Percentiles rank a stretch among this genome's conserved stretches.
phyloP scores from a whole-genome alignment of 805 yeast species.

The Candida boidinii region DNA sequence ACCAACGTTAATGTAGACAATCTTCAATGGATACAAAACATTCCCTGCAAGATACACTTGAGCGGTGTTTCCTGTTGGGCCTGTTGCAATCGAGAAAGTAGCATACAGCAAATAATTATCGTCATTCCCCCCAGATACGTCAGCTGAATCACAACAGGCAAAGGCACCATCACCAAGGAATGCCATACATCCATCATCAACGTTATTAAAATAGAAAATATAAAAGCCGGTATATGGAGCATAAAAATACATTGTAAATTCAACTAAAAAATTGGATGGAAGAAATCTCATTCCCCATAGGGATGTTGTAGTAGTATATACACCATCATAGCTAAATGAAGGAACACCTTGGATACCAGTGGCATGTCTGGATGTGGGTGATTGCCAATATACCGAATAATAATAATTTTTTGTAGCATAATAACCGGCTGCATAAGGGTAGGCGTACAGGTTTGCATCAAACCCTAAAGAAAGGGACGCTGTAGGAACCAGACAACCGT shows the following conservation, averaged over 20 bases:
- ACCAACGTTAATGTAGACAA: slow-evolving; percentile 1
- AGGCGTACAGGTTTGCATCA: too few relatives aligned
- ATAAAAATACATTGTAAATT: slow-evolving; percentile 11
- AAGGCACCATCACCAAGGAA: slow-evolving; percentile 24
- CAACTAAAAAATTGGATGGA: too few relatives aligned
- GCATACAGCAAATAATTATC: slow-evolving; percentile 6
- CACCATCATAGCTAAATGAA: too few relatives aligned
- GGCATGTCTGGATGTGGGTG: too few relatives aligned
- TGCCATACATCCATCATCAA: slow-evolving; percentile 26
- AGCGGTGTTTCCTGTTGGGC: neutral
- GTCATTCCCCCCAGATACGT: slow-evolving; percentile 1
- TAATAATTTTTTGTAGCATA: too few relatives aligned
- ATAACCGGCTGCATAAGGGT: too few relatives aligned
- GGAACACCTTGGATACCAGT: too few relatives aligned
- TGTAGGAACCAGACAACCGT: too few relatives aligned
- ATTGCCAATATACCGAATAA: too few relatives aligned
- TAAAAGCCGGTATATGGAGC: slow-evolving; percentile 24
- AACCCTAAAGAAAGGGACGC: too few relatives aligned
- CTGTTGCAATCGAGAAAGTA: slow-evolving; percentile 3
- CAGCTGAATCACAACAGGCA: slow-evolving; percentile 23
- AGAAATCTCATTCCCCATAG: too few relatives aligned
- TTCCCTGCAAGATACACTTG: slow-evolving; percentile 1
- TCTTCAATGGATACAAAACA: slow-evolving; percentile 2
- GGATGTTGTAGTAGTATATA: too few relatives aligned
- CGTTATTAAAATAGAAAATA: slow-evolving; percentile 10